These are phyloP conservation scores for Aspergillus luchuensis DNA, from an alignment of 2,329 filamentous ascomycete genomes.

Conservation along the genomic window DNA sequence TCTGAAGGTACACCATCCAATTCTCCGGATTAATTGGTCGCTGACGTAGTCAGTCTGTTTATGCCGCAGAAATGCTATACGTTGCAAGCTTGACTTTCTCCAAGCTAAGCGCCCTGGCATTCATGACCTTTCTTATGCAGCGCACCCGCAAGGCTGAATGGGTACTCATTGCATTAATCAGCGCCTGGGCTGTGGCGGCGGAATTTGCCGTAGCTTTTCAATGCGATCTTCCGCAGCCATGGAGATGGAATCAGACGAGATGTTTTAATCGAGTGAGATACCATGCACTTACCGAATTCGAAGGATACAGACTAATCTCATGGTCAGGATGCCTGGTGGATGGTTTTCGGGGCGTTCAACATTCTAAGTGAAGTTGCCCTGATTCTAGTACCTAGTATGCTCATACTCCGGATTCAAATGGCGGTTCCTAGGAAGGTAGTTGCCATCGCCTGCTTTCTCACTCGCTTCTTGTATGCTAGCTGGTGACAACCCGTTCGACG, in stretches of 20 bases:
- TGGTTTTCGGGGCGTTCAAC: neutral
- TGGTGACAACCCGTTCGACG: neutral
- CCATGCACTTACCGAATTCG: accelerated
- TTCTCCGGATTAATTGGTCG: neutral
- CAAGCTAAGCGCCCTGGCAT: conserved; percentile 1
- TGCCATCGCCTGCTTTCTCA: conserved; percentile 1
- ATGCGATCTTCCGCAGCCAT: neutral
- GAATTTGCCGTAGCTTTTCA: conserved; percentile 1
- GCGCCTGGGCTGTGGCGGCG: neutral
- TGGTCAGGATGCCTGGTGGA: neutral
- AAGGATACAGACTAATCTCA: neutral
- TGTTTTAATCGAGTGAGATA: neutral
- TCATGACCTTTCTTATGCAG: conserved; percentile 6
- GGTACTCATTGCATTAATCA: neutral
- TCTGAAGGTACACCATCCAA: neutral
- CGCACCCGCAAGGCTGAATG: conserved; percentile 2
- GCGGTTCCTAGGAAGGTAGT: neutral
- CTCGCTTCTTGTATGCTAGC: neutral
- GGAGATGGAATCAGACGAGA: neutral
- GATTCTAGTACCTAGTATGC: neutral
- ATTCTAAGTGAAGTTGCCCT: neutral
- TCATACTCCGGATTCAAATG: neutral
- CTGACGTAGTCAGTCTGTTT: neutral
- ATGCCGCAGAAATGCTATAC: conserved; percentile 1
- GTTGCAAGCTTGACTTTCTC: neutral